phyloP scores from a whole-genome alignment of 257 asterid genomes.

The Rehmannia glutinosa region DNA sequence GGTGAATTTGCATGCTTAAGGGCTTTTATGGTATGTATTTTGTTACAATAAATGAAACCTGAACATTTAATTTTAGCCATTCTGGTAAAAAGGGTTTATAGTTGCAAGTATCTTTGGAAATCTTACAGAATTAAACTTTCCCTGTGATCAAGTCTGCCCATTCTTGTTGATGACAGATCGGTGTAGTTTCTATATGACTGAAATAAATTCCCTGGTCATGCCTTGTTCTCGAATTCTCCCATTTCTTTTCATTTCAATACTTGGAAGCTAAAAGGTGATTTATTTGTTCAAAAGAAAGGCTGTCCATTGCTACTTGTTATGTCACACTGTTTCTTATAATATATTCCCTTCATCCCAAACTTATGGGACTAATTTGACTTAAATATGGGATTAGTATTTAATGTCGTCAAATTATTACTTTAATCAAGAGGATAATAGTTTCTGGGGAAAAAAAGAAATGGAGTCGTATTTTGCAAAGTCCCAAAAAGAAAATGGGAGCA shows the following conservation, averaged over 20 bases:
- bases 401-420: not conserved
- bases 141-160: not conserved
- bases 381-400: too few species aligned
- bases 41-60: not conserved
- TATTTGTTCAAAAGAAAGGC: not conserved
- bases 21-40: not conserved
- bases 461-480: too few species aligned
- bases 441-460: too few species aligned
- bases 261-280: too few species aligned
- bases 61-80: not conserved
- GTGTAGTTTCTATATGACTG: too few species aligned
- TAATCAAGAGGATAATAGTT: not conserved
- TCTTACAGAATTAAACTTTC: too few species aligned
- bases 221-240: not conserved
- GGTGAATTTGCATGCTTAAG: slow-evolving; percentile 6
- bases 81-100: not conserved
- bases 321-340: not conserved
- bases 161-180: too few species aligned
- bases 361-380: not conserved
- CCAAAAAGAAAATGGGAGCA: not conserved
- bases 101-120: too few species aligned
- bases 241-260: too few species aligned
- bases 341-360: not conserved
- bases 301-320: not conserved
- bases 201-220: too few species aligned